Conservation (phyloP, 2,329 filamentous ascomycete genomes). For the Aspergillus ibericus region DNA sequence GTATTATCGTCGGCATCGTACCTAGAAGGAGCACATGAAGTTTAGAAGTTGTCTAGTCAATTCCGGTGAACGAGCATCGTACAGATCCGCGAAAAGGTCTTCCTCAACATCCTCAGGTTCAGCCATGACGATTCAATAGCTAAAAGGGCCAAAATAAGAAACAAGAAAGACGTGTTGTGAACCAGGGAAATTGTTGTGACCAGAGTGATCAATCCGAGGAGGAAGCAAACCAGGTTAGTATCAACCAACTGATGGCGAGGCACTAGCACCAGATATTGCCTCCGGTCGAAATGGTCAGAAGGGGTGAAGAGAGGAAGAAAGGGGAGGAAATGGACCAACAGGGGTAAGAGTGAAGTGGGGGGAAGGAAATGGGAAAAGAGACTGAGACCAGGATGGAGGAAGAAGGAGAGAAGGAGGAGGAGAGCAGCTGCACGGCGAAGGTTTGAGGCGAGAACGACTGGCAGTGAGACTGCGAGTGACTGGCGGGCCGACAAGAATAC, state of each 20-base stretch:
- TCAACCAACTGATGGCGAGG: not conserved
- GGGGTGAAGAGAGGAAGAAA: constrained; percentile 1
- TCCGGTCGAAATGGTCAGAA: not conserved
- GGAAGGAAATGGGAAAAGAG: constrained; percentile 3
- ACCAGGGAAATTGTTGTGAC: not conserved
- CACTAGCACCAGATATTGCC: not conserved
- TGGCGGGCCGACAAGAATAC: not conserved
- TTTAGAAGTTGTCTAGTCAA: constrained; percentile 7
- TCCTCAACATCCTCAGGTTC: constrained; percentile 83
- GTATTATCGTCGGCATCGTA: constrained; percentile 67
- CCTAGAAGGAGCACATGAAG: constrained; percentile 41
- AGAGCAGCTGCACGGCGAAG: constrained; percentile 1
- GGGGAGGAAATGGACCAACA: constrained; percentile 10
- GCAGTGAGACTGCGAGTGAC: not conserved
- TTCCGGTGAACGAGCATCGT: constrained; percentile 40
- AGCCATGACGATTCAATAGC: constrained; percentile 59
- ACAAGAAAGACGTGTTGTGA: not conserved
- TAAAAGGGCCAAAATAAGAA: constrained; percentile 5
- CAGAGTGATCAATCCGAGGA: not conserved
- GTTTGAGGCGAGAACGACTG: constrained; percentile 1
- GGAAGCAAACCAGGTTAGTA: not conserved
- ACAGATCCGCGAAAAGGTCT: constrained; percentile 95
- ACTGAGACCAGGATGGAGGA: not conserved
- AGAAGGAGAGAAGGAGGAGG: constrained; percentile 7
- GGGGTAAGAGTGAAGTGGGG: constrained; percentile 14